Base-by-base conservation (phyloP, 2,329 filamentous ascomycete species). In the Dothiorella sarmentorum region DNA sequence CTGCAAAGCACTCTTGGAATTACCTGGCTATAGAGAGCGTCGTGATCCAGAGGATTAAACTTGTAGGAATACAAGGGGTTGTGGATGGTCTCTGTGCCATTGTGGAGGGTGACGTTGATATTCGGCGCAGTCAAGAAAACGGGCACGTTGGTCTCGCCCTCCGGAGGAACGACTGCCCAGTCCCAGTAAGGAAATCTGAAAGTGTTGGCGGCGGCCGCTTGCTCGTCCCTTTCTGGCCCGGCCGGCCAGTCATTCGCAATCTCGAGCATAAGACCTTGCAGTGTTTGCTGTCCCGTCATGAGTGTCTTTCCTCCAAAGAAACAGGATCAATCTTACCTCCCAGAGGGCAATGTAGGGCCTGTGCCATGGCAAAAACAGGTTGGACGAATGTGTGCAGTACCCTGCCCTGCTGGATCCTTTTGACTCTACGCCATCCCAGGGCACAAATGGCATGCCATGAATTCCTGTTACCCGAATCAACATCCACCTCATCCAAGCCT, bases 331-430 rank as follows among this genome's bases (percentile, higher is more conserved):
- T 9, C 69, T 33, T 66, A 82, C 80, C 75, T 88, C 80, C 62
- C 76, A 85, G 9, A 87, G 73, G 9, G 82, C 77, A 58, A 94
- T 77, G 71, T 93, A 95, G 1, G 90, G 88, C 51, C 91, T 83
- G 77, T 96, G 91, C 91, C 91, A 95, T 37, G 86, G 82, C 37
- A 87, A 84, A 69, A 96, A 94, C 15, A 94, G 76, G 38, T 87
- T 84, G 1, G 88, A 89, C 22, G 80, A 82, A 72, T 96, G 91
- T 13, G 84, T 83, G 70, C 91, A 95, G 70, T 91, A 95, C 51
- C 90, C 90, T 15, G 81, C 78, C 29, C 78, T 74, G 59, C 79
- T 76, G 60, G 81, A 82, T 1, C 82, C 83, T 2, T 77, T 67
- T 1, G 75, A 57, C 75, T 49, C 63, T 1, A 76, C 80, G 18